Base-by-base conservation (phyloP, 805 yeast species). In the Clavispora vitiphila region DNA sequence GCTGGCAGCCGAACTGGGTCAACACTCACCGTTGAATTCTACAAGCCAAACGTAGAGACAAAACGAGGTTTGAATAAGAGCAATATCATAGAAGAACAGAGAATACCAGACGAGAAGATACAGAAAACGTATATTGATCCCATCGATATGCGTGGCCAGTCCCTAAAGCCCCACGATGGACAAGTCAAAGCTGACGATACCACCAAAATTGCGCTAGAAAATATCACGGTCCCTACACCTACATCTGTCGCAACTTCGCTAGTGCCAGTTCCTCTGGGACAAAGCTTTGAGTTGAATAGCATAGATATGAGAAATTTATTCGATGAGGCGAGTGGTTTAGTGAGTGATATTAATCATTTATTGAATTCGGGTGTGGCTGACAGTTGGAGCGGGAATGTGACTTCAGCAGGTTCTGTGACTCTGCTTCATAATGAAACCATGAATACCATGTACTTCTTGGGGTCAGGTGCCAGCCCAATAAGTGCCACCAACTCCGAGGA, bases 261-360 rank as follows among this genome's bases (percentile, higher is more conserved):
- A 26, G n/a, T 8, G 8, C 16, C 30, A 5, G 8, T 2, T 2
- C 15, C 11, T 8, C 9, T 16, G 7, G 16, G 10, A n/a, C 16
- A 29, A 15, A 16, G 7, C 14, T 15, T 29, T 7, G 32, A 29
- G 23, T 20, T 34, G n/a, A 10, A n/a, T 30, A 29, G 19, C 25
- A 16, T 24, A 19, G 50, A 54, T 27, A 47, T 61, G 49, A 47
- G 48, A 29, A 46, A 42, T 29, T 40, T 67, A 30, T 63, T 58
- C 38, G 62, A 62, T 41, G 70, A 65, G 41, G 72, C 71, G 15
- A 54, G 56, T 34, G 29, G 56, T 14, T 53, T 67, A 40, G 65
- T 67, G 10, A 59, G 53, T 41, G 71, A 65, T 41, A 58, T 65
- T 42, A 56, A 54, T 42, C 58, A 55, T 30, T 40, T 60, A 25